phyloP scores from a whole-genome alignment of 345 rosid species.

The Syzygium oleosum region DNA sequence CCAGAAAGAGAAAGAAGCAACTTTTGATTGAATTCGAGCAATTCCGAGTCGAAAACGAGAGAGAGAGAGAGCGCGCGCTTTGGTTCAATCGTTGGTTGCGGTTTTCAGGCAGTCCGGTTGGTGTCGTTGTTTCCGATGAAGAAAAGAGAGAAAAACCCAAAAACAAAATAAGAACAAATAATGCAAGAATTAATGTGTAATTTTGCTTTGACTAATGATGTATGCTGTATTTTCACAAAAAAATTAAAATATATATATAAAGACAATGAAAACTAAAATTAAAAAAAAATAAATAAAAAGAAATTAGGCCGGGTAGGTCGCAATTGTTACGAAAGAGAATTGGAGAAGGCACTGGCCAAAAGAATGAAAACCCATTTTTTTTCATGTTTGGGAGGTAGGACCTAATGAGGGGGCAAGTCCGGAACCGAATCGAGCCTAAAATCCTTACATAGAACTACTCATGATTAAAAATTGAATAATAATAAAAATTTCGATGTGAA shows the following conservation, averaged over 20 bases:
- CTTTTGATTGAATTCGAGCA: neutral
- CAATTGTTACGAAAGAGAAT: neutral
- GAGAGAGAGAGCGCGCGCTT: neutral
- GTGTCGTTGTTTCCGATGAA: neutral
- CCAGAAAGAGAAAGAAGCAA: neutral
- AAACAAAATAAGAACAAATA: neutral
- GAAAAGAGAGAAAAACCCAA: neutral
- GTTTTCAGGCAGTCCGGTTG: neutral
- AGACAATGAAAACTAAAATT: neutral
- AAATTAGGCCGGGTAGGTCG: neutral
- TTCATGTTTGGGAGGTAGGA: neutral
- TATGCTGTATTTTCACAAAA: neutral
- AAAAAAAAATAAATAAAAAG: neutral
- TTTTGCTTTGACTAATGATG: neutral
- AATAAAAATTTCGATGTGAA: neutral
- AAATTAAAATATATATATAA: neutral
- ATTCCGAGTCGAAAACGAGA: neutral
- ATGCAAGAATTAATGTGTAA: neutral
- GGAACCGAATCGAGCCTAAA: fast-evolving
- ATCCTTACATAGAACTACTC: neutral
- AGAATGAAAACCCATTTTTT: neutral
- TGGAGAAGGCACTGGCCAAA: neutral
- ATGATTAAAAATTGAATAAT: neutral
- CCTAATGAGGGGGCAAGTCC: fast-evolving
- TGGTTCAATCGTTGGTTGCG: neutral